A percentile compares a stretch with the other conserved stretches of the same genome.
Conservation (phyloP, 371 early-diverging fungal genomes). For the Dinochytrium kinnereticum region DNA sequence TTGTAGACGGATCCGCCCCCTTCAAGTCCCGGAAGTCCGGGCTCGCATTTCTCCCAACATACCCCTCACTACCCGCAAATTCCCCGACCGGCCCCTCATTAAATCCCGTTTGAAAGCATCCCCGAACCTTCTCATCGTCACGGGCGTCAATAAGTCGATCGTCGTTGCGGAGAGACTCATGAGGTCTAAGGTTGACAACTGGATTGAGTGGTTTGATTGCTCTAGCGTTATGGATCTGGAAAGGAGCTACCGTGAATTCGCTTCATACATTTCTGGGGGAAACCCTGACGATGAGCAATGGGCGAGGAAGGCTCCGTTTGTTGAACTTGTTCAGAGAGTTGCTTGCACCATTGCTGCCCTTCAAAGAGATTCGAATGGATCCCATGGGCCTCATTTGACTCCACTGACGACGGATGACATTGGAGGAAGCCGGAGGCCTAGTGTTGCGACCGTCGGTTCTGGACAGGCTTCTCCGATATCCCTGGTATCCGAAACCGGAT, state of each 20-base stretch:
- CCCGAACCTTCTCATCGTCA: neutral
- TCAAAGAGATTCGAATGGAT: neutral
- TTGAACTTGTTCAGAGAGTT: slow-evolving; percentile 4
- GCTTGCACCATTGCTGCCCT: neutral
- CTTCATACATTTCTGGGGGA: slow-evolving; percentile 2
- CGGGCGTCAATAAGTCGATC: slow-evolving; percentile 13
- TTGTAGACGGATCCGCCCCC: slow-evolving; percentile 4
- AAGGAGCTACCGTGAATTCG: slow-evolving; percentile 9
- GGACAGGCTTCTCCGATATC: neutral
- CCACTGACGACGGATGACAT: neutral
- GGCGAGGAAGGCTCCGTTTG: neutral
- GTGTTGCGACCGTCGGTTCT: neutral
- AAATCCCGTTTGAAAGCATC: neutral
- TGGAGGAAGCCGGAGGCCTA: slow-evolving; percentile 3
- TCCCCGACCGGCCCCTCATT: slow-evolving; percentile 13
- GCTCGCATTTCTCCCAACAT: slow-evolving; percentile 14
- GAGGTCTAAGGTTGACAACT: neutral
- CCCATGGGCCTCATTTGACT: neutral
- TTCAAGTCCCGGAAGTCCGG: slow-evolving; percentile 2
- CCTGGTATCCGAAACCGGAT: slow-evolving; percentile 10
- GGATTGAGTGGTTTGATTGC: slow-evolving; percentile 17
- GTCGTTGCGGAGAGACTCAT: slow-evolving; percentile 7
- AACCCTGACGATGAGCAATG: slow-evolving; percentile 7
- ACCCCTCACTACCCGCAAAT: slow-evolving; percentile 13
- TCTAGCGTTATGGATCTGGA: neutral